Conservation (phyloP, 177 flowering plant species). For the Vitis hybrid region DNA sequence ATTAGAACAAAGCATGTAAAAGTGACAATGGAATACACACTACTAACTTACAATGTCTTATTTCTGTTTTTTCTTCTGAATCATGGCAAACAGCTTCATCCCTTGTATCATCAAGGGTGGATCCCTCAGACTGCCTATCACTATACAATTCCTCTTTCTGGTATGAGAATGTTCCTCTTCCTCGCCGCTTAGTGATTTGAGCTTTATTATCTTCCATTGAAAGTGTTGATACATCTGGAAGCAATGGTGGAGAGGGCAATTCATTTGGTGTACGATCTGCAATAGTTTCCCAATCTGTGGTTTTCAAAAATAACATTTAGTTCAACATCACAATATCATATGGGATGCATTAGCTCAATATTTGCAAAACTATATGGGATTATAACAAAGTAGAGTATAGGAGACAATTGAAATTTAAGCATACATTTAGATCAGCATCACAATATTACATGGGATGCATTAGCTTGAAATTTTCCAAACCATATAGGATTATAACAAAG, state of each 20-base stretch:
- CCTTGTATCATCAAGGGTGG: constrained; percentile 24
- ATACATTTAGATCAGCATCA: too few relatives aligned
- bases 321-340: too few relatives aligned
- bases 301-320: neutral
- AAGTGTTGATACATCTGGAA: constrained; percentile 47
- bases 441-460: too few relatives aligned
- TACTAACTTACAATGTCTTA: constrained; percentile 43
- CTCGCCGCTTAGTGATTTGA: constrained; percentile 63
- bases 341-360: too few relatives aligned
- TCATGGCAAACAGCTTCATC: constrained; percentile 24
- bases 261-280: constrained; percentile 69
- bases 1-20: neutral
- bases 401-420: too few relatives aligned
- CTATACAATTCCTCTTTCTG: constrained; percentile 57
- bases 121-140: constrained; percentile 47
- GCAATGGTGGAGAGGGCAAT: constrained; percentile 35
- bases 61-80: constrained; percentile 26
- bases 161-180: constrained; percentile 86
- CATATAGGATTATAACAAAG: too few relatives aligned
- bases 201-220: constrained; percentile 43
- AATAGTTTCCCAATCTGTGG: constrained; percentile 90
- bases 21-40: neutral
- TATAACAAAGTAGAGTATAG: too few relatives aligned
- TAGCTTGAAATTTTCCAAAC: too few relatives aligned
- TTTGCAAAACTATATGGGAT: too few relatives aligned